Evolutionary conservation across 371 early-diverging fungal species (phyloP), one percentile per base, ranked within the genome.

Genomic region (Syncephalastrum monosporum): DNA sequence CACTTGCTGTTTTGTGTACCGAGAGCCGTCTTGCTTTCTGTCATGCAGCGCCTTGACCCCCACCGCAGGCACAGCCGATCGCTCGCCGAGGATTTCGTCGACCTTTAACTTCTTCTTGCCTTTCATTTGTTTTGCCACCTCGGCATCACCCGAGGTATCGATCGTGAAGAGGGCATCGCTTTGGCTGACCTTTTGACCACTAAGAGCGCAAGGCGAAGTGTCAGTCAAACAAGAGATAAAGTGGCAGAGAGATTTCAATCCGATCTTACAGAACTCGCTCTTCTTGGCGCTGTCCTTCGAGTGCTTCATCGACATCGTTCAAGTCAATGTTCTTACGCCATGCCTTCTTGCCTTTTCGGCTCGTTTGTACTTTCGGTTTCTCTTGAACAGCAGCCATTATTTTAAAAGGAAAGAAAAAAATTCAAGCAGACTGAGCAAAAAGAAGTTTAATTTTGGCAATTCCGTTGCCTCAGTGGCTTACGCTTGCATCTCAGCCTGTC

Each of bases 281-380:
- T 65, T 93, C 91, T 23, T 74, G 81, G 56, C 93, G 82, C 47
- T 83, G 59, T 53, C 90, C 87, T 38, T 91, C 92, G 48, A 96
- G 81, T 21, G 73, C 80, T 42, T 78, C 71, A 64, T 95, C 96
- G 16, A 95, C 82, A 42, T 85, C 86, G 0, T 68, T 67, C 38
- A 95, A 78, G 65, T 97, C 95, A 51, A 95, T 86, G 60, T 96
- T 95, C 72, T 92, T 94, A 63, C 91, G 84, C 97, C 96, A 96
- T 59, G 85, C 88, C 66, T 93, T 89, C 80, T 92, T 96, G 64
- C 91, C 92, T 73, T 95, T 96, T 67, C 96, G 85, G 62, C 86
- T 82, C 15, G 74, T 64, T 48, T 79, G 75, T 10, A 64, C n/a
- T 38, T 54, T 60, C 27, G 51, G 38, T 19, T 27, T 27, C 27